phyloP scores from a whole-genome alignment of 1,284 basidiomycete species.

The Ganoderma multipileum region DNA sequence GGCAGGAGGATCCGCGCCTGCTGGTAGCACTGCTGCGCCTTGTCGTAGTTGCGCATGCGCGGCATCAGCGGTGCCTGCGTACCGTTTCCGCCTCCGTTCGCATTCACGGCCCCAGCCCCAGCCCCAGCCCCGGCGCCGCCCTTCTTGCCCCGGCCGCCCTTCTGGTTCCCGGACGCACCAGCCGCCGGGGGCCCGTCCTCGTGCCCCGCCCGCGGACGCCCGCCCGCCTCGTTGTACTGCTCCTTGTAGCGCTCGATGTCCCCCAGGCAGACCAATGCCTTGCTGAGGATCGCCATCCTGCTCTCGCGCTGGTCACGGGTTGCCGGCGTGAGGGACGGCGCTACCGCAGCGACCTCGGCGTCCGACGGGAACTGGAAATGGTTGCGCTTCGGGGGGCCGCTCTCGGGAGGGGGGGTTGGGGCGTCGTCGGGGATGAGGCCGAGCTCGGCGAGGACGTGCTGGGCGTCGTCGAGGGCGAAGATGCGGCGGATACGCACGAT shows the following conservation, averaged over 20 bases:
- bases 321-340: slow-evolving; percentile 44
- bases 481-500: slow-evolving; percentile 74
- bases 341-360: slow-evolving; percentile 41
- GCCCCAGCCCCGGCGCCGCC: slow-evolving; percentile 39
- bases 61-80: slow-evolving; percentile 42
- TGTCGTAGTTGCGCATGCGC: slow-evolving; percentile 67
- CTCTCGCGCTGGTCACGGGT: slow-evolving; percentile 63
- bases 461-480: slow-evolving; percentile 70
- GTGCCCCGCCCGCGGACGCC: slow-evolving; percentile 67
- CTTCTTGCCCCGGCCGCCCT: slow-evolving; percentile 53
- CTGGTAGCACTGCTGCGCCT: slow-evolving; percentile 83
- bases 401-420: slow-evolving; percentile 30
- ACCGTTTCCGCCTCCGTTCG: slow-evolving; percentile 43
- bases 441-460: slow-evolving; percentile 60
- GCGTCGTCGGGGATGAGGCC: slow-evolving; percentile 52
- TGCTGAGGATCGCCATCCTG: slow-evolving; percentile 79
- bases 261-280: slow-evolving; percentile 90
- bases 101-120: not conserved
- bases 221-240: slow-evolving; percentile 80
- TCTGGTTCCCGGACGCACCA: slow-evolving; percentile 41
- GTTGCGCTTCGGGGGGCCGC: slow-evolving; percentile 44
- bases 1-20: slow-evolving; percentile 86
- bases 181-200: slow-evolving; percentile 55
- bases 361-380: slow-evolving; percentile 66
- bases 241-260: slow-evolving; percentile 95